Percentiles rank a stretch among this genome's conserved stretches.
phyloP scores from a whole-genome alignment of 2,329 filamentous ascomycete species.

The Alternaria burnsii region DNA sequence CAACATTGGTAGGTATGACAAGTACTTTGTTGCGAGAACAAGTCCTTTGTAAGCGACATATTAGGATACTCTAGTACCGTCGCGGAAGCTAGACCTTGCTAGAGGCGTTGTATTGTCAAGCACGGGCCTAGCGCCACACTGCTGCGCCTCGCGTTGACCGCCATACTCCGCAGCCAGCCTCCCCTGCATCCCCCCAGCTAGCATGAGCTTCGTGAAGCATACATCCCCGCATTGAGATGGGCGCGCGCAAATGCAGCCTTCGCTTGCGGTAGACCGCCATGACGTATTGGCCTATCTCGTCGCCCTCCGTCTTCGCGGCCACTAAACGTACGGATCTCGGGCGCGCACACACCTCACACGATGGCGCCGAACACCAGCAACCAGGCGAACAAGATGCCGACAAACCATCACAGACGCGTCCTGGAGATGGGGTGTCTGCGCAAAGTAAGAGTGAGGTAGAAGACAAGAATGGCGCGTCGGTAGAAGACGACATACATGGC shows the following conservation, averaged over 20 bases:
- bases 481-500: constrained; percentile 60
- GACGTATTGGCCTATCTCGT: constrained; percentile 94
- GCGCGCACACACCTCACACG: constrained; percentile 68
- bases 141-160: constrained; percentile 26
- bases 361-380: constrained; percentile 54
- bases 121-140: constrained; percentile 23
- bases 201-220: constrained; percentile 30
- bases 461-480: constrained; percentile 22
- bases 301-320: constrained; percentile 82
- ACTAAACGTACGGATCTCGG: constrained; percentile 69
- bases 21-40: not conserved
- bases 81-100: too few species aligned
- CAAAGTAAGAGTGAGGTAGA: constrained; percentile 17
- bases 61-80: too few species aligned
- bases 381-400: constrained; percentile 31
- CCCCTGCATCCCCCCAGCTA: constrained; percentile 35
- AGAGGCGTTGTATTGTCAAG: not conserved
- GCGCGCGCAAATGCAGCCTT: constrained; percentile 49
- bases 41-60: too few species aligned
- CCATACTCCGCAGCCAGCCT: constrained; percentile 35
- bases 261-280: constrained; percentile 52
- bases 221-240: constrained; percentile 43
- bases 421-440: constrained; percentile 20
- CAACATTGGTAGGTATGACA: too few species aligned
- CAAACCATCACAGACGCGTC: constrained; percentile 20